Percentiles rank a stretch among this genome's conserved stretches.
phyloP scores from a whole-genome alignment of 306 rosid genomes.

The Pueraria montana region DNA sequence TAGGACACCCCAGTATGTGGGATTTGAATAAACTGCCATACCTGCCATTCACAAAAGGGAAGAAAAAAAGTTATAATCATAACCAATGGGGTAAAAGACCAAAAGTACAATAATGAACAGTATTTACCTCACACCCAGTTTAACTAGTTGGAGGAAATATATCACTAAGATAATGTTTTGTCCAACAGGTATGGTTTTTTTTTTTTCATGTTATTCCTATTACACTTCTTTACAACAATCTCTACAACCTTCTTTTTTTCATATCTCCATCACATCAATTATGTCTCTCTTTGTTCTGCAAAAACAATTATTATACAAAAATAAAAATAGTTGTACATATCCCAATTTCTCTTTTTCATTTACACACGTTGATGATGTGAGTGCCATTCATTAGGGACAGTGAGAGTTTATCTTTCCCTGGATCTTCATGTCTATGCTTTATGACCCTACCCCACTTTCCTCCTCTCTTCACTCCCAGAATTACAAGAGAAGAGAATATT shows the following conservation, averaged over 20 bases:
- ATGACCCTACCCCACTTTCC: slow-evolving; percentile 12
- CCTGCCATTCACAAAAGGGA: slow-evolving; percentile 56
- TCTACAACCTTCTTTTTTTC: not conserved
- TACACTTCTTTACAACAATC: slow-evolving; percentile 8
- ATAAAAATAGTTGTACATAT: not conserved
- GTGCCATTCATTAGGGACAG: not conserved
- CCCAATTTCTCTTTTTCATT: slow-evolving; percentile 22
- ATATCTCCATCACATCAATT: slow-evolving; percentile 9
- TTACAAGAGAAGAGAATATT: not conserved
- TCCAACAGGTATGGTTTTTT: not conserved
- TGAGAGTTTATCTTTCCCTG: slow-evolving; percentile 3
- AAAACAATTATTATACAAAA: not conserved
- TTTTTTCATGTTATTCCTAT: not conserved
- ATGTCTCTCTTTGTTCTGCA: not conserved
- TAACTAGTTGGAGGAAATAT: slow-evolving; percentile 41
- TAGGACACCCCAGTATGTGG: slow-evolving; percentile 96
- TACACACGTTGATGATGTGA: slow-evolving; percentile 25
- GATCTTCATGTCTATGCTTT: not conserved
- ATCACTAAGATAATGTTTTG: slow-evolving; percentile 22
- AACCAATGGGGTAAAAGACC: slow-evolving; percentile 41
- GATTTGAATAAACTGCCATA: slow-evolving; percentile 97
- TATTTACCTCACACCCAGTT: slow-evolving; percentile 47
- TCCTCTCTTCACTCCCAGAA: slow-evolving; percentile 26
- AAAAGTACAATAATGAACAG: slow-evolving; percentile 46
- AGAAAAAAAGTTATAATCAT: slow-evolving; percentile 38